phyloP scores from a whole-genome alignment of 768 basidiomycete species.

The Mycena amicta region DNA sequence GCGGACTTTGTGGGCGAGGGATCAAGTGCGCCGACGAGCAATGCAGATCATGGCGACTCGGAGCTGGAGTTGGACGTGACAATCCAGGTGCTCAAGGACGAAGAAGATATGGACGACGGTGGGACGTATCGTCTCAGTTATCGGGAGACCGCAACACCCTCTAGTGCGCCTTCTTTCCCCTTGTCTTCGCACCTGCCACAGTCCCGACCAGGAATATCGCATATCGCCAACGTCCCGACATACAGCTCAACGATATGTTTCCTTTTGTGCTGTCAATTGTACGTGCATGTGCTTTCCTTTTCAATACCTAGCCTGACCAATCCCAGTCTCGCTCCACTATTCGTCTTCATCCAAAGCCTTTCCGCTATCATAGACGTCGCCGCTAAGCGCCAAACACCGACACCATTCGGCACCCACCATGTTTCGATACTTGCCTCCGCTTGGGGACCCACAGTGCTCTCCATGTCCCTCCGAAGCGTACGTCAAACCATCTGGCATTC shows the following conservation, averaged over 20 bases:
- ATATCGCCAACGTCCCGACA: conserved; percentile 29
- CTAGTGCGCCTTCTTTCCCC: neutral
- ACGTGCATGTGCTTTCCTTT: too few relatives aligned
- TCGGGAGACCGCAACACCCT: neutral
- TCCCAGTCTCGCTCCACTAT: conserved; percentile 44
- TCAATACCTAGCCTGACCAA: conserved; percentile 7
- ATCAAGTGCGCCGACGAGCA: conserved; percentile 1
- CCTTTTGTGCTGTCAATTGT: conserved; percentile 61
- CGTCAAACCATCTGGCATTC: neutral
- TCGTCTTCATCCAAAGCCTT: conserved; percentile 52
- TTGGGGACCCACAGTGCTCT: conserved; percentile 55
- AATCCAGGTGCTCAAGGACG: conserved; percentile 1
- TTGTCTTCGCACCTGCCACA: neutral
- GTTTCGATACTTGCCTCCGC: conserved; percentile 58
- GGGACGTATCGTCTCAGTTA: neutral
- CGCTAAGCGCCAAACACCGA: conserved; percentile 38
- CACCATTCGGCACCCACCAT: conserved; percentile 67
- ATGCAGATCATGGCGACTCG: neutral
- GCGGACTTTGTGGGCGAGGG: conserved; percentile 12
- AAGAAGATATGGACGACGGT: neutral
- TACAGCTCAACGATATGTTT: conserved; percentile 51
- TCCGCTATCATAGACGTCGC: conserved; percentile 55
- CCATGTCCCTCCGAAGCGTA: neutral
- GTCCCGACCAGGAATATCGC: conserved; percentile 22
- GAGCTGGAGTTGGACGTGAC: neutral